Evolutionary conservation across 202 grass and related monocot species (phyloP).

Genomic region (Digitaria exilis): DNA sequence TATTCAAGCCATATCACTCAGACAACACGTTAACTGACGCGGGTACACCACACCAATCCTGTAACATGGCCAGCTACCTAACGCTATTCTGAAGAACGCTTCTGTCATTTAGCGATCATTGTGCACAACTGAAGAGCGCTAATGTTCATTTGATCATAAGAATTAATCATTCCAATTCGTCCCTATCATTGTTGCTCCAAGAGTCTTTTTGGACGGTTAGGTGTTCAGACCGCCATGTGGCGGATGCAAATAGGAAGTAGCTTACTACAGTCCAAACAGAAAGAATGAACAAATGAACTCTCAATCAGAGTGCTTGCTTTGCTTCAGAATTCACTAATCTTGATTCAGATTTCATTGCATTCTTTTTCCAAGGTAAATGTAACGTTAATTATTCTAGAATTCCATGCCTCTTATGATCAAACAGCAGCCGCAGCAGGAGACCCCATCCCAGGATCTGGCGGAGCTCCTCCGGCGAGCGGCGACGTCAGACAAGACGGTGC

Average conservation of each 20-base stretch:
- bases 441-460: slow-evolving; percentile 9
- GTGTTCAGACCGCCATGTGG: background rate
- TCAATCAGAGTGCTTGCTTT: background rate
- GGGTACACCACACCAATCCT: background rate
- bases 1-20: background rate
- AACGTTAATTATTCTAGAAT: background rate
- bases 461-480: slow-evolving; percentile 47
- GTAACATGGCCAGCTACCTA: background rate
- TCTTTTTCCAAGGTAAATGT: background rate
- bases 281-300: too few relatives aligned
- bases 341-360: background rate
- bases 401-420: background rate
- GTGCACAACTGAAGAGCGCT: background rate
- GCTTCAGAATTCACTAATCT: background rate
- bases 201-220: background rate
- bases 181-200: too few relatives aligned
- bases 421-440: background rate
- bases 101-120: background rate
- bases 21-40: background rate
- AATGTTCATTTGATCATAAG: background rate
- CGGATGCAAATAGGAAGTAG: background rate
- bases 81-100: background rate
- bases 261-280: too few relatives aligned
- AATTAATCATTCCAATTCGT: background rate
- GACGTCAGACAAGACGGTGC: slow-evolving; percentile 46